Evolutionary conservation across 805 yeast genomes (phyloP), one percentile per base, ranked within the genome.

Genomic region (Metschnikowia anglica): DNA sequence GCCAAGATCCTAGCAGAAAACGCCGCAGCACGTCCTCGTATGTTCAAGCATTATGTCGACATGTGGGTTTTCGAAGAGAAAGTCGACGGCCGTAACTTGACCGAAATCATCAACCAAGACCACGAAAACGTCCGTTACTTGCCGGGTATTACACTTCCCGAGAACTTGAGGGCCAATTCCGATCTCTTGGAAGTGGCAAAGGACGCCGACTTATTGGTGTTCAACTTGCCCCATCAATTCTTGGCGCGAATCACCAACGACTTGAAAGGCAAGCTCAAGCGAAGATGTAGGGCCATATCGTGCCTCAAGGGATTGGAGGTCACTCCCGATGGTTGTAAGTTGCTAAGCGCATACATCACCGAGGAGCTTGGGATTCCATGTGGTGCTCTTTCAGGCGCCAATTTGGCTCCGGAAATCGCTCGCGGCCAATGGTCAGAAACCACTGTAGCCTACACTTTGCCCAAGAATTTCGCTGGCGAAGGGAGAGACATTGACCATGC

Each of bases 51-150:
- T 48, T 70, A 77, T 43, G 97, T 93, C 30, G 82, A 84, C 57
- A 90, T 93, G 98, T 93, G 99, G 99, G 99, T 93, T 11, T 88
- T 76, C 56, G 91, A 93, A 68, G 99, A 93, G 68, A 61, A 76
- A 49, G 70, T 85, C 47, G 74, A 87, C 41, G 97, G 95, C 54
- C 65, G 73, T 57, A 86, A 85, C 51, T 73, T 93, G 58, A 89
- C 97, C 21, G 93, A 88, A 53, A 89, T 89, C 61, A 91, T 93
- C 66, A 93, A 93, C 74, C 74, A 81, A 30, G 71, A 80, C 55
- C 97, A 93, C 66, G 96, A 91, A 70, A 93, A 93, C 65, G 97
- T 93, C 55, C 87, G 86, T 63, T 93, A 93, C 66, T 75, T 93
- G 54, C 97, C 97, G n/a, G 88, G 77, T 18, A 85, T 93, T 60